Base-by-base conservation (phyloP, 1,139 yeast species). In the Lodderomyces orthopsilosis region DNA sequence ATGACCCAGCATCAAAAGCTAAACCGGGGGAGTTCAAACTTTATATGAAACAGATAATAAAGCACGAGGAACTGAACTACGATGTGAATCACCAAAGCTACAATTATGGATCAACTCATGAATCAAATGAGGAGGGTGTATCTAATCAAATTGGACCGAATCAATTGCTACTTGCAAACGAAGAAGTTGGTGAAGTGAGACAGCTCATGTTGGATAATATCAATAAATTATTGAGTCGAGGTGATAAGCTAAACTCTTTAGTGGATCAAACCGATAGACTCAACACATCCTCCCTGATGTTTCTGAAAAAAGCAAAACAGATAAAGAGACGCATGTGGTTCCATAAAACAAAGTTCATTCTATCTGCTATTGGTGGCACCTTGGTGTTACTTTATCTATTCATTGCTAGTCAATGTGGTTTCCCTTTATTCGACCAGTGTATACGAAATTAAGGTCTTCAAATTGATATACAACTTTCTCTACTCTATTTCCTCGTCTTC, bases 221-320 rank as follows among this genome's bases (percentile, higher is more conserved):
- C 44, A 83, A 79, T 53, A 79, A 78, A 55, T 68, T 90, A 21
- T 68, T 90, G 56, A 82, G 81, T 55, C 75, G 97, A 44, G 96
- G 95, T 10, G 96, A 89, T 55, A 75, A 87, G 46, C 80, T 90
- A 46, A 80, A 81, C 49, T 63, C 78, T 40, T 70, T 90, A 48
- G 95, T 89, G 14, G 86, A 84, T 58, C 90, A 90, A 59, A 89
- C 96, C 1, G 87, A 86, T 50, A 72, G 83, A 43, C 73, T 89
- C 62, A 87, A 85, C 51, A 74, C 76, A 23, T 78, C 81, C 28
- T 80, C 95, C 4, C 78, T 74, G 64, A 77, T 85, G 37, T 90
- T 90, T 58, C 83, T 88, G 51, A 81, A 84, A 51, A 74, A 83
- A 46, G 86, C 96, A 0, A 79, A 77, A 23, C 73, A 74, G 42